Conservation (phyloP, 768 basidiomycete species). For the Lactarius tabidus region DNA sequence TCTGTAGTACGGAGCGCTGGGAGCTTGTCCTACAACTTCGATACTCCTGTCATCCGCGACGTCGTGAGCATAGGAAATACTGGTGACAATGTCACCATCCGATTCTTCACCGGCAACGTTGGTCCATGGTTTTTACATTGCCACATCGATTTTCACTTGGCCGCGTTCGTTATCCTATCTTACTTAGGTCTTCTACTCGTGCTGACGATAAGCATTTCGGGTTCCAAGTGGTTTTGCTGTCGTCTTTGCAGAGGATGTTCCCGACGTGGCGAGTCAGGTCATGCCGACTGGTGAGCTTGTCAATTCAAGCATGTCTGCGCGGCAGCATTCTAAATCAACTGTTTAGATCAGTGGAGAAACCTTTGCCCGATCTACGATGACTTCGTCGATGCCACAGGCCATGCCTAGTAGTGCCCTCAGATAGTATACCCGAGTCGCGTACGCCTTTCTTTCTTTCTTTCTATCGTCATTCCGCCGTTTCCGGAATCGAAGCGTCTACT, state of each 20-base stretch:
- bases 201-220: neutral
- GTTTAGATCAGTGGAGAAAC: neutral
- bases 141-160: slow-evolving; percentile 32
- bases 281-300: neutral
- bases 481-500: neutral
- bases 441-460: too few species aligned
- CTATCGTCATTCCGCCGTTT: neutral
- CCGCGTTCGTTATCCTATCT: neutral
- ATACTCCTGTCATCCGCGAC: slow-evolving; percentile 44
- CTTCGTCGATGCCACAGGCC: neutral
- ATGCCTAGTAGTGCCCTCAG: neutral
- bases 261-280: neutral
- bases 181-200: neutral
- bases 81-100: slow-evolving; percentile 25
- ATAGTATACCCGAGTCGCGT: neutral
- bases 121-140: slow-evolving; percentile 32
- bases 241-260: slow-evolving; percentile 18
- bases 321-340: neutral
- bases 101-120: slow-evolving; percentile 31
- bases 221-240: slow-evolving; percentile 14
- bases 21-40: slow-evolving; percentile 18
- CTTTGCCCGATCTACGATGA: neutral
- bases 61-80: slow-evolving; percentile 32
- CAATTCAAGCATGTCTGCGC: neutral
- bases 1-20: slow-evolving; percentile 23